A percentile compares a stretch with the other conserved stretches of the same genome.
Evolutionary conservation across 768 basidiomycete species (phyloP).

Genomic region (Lepiota brunneoincarnata): DNA sequence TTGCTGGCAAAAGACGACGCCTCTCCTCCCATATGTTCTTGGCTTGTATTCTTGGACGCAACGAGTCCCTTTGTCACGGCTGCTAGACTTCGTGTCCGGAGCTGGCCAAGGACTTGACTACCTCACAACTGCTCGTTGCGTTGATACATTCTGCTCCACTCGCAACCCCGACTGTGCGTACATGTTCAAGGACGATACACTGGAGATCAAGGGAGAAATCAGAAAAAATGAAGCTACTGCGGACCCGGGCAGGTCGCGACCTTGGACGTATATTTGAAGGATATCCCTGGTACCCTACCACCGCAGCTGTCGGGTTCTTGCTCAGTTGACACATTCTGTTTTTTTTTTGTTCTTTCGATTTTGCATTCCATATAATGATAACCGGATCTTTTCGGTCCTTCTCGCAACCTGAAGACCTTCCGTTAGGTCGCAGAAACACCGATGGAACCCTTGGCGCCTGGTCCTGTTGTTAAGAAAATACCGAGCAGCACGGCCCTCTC

Average conservation of each 20-base stretch:
- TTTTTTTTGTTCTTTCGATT: background rate
- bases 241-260: slow-evolving; percentile 4
- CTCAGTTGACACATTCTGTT: slow-evolving; percentile 1
- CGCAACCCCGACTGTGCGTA: background rate
- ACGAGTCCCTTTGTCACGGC: no score
- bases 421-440: no score
- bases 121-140: no score
- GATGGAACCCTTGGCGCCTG: no score
- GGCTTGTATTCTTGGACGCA: no score
- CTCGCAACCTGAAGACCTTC: no score
- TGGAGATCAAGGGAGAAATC: background rate
- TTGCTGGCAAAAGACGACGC: no score
- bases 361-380: background rate
- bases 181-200: background rate
- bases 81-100: no score
- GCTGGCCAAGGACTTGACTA: no score
- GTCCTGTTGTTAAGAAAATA: background rate
- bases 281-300: no score
- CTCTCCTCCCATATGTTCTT: no score
- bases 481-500: slow-evolving; percentile 9
- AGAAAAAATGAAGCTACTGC: background rate
- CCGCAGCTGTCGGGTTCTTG: background rate
- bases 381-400: background rate
- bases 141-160: background rate
- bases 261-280: background rate